phyloP scores from a whole-genome alignment of 768 basidiomycete genomes.

The Saitozyma sp. region DNA sequence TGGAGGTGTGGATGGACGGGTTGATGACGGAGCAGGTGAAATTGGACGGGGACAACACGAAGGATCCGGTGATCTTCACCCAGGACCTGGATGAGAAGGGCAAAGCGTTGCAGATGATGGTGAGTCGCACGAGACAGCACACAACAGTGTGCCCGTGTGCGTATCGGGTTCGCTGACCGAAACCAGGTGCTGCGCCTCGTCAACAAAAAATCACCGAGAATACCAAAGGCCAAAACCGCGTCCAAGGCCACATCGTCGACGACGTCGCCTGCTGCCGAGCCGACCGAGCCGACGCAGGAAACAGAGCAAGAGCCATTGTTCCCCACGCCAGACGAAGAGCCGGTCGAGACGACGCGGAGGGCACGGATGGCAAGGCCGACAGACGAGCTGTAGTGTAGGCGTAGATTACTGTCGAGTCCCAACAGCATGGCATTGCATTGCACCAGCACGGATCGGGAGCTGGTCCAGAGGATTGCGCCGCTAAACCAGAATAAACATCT shows the following conservation, averaged over 20 bases:
- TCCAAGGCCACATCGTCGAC: slow-evolving; percentile 17
- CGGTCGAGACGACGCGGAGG: slow-evolving; percentile 3
- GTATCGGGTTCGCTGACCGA: too few species aligned
- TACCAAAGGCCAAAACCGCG: slow-evolving; percentile 25
- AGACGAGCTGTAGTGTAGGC: slow-evolving; percentile 19
- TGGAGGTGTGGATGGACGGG: slow-evolving; percentile 79
- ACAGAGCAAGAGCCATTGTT: slow-evolving; percentile 1
- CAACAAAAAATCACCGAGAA: slow-evolving; percentile 35
- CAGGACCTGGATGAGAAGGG: slow-evolving; percentile 81
- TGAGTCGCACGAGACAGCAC: slow-evolving; percentile 18
- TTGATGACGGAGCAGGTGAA: slow-evolving; percentile 79
- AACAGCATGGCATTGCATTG: slow-evolving; percentile 2
- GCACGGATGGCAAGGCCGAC: slow-evolving; percentile 14
- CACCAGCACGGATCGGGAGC: background rate
- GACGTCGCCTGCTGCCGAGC: slow-evolving; percentile 4
- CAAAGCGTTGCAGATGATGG: slow-evolving; percentile 72
- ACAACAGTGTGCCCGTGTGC: too few species aligned
- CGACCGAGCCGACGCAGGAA: slow-evolving; percentile 1
- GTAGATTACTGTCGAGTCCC: too few species aligned
- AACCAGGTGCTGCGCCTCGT: slow-evolving; percentile 36
- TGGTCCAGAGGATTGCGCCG: too few species aligned
- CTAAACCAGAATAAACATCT: too few species aligned
- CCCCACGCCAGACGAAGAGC: slow-evolving; percentile 4
- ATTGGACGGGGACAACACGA: slow-evolving; percentile 64
- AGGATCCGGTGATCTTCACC: slow-evolving; percentile 78